phyloP scores from a whole-genome alignment of 805 yeast genomes.

The Nematodospora valgi region DNA sequence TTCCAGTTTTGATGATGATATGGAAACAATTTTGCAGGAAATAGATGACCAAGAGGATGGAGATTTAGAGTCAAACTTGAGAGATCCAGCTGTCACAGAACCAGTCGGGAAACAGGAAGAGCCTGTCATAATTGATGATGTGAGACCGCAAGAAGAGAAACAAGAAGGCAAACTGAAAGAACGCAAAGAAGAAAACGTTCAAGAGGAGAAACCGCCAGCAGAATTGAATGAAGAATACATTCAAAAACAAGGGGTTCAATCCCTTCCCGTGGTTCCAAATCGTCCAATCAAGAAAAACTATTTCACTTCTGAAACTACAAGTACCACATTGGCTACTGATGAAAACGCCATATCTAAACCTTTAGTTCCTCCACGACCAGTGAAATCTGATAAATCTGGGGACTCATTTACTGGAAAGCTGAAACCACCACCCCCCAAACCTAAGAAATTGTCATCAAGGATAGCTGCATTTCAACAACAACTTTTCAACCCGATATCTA shows the following conservation, averaged over 20 bases:
- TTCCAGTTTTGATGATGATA: conserved; percentile 29
- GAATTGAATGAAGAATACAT: neutral
- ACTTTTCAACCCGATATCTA: conserved; percentile 47
- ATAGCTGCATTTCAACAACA: conserved; percentile 76
- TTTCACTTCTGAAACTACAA: neutral
- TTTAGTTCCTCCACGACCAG: neutral
- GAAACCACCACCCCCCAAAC: conserved; percentile 59
- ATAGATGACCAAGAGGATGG: too few relatives aligned
- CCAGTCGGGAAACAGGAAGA: too few relatives aligned
- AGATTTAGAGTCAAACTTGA: too few relatives aligned
- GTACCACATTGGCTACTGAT: neutral
- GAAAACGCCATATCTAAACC: conserved; percentile 1
- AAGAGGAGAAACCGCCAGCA: neutral
- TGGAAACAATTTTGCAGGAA: conserved; percentile 27
- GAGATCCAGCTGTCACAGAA: too few relatives aligned
- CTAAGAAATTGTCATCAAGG: conserved; percentile 73
- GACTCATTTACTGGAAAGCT: too few relatives aligned
- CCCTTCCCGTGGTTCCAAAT: neutral
- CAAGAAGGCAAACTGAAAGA: neutral
- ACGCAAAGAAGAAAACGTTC: neutral
- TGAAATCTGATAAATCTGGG: neutral
- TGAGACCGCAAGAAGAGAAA: neutral
- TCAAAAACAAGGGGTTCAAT: neutral
- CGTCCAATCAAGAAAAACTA: conserved; percentile 1
- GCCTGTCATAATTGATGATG: neutral